A percentile compares a stretch with the other conserved stretches of the same genome.
Evolutionary conservation across 176 grass and related monocot species (phyloP).

Genomic region (Musa schizocarpa): DNA sequence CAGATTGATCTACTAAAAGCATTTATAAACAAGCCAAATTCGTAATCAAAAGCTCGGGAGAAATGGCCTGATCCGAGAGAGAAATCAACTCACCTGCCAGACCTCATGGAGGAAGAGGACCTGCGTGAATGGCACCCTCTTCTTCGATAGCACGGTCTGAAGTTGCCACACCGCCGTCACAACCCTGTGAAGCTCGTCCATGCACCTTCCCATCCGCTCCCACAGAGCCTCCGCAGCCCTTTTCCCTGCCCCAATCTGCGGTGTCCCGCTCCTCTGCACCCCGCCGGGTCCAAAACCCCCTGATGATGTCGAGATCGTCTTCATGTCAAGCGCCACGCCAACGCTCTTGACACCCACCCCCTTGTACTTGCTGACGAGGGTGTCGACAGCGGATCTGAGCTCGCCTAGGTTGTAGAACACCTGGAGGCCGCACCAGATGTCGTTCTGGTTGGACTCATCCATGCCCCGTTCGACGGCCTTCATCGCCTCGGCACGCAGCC

Average conservation of each 20-base stretch:
- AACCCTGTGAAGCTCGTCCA: conserved; percentile 71
- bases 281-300: conserved; percentile 68
- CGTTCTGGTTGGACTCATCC: conserved; percentile 86
- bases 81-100: conserved; percentile 60
- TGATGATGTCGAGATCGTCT: conserved; percentile 58
- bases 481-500: conserved; percentile 60
- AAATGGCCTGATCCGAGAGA: background rate
- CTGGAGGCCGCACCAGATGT: conserved; percentile 87
- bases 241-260: conserved; percentile 82
- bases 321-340: conserved; percentile 76
- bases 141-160: conserved; percentile 89
- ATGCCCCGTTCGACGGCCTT: conserved; percentile 61
- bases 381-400: conserved; percentile 67
- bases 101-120: conserved; percentile 94
- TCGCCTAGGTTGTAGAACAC: conserved; percentile 97
- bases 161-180: conserved; percentile 84
- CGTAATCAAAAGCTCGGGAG: no score
- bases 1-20: background rate
- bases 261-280: conserved; percentile 90
- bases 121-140: conserved; percentile 86
- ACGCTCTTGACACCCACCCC: conserved; percentile 68
- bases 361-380: conserved; percentile 60
- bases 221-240: conserved; percentile 76
- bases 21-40: no score
- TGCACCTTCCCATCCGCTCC: conserved; percentile 90